phyloP scores from a whole-genome alignment of 805 yeast genomes.

The Sugiyamaella mastotermitis region DNA sequence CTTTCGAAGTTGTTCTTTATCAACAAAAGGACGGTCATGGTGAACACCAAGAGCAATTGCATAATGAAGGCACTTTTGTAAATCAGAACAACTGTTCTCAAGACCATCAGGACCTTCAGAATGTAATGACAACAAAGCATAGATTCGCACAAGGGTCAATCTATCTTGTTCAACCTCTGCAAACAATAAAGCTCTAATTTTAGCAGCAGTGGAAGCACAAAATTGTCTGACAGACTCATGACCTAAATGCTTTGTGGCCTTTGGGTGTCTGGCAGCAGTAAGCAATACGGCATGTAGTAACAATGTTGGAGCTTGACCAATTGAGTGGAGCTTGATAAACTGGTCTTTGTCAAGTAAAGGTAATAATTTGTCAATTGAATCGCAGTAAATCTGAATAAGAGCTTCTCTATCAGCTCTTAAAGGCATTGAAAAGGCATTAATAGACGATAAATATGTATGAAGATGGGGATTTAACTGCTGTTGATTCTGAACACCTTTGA shows the following conservation, averaged over 20 bases:
- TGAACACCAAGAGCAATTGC: constrained; percentile 37
- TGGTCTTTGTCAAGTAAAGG: constrained; percentile 38
- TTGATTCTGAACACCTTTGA: constrained; percentile 25
- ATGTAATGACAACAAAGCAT: constrained; percentile 34
- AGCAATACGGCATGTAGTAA: constrained; percentile 40
- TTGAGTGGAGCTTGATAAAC: constrained; percentile 33
- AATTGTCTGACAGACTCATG: constrained; percentile 28
- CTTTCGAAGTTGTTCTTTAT: constrained; percentile 25
- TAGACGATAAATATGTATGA: constrained; percentile 30
- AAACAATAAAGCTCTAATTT: constrained; percentile 33
- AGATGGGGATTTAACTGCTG: constrained; percentile 28
- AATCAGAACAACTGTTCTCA: constrained; percentile 33
- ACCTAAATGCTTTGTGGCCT: constrained; percentile 28
- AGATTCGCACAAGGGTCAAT: constrained; percentile 32
- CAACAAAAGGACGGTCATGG: constrained; percentile 32
- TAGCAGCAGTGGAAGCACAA: constrained; percentile 29
- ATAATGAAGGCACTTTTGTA: constrained; percentile 34
- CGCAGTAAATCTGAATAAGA: constrained; percentile 35
- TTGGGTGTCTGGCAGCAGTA: constrained; percentile 36
- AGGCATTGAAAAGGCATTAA: constrained; percentile 36
- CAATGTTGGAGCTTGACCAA: constrained; percentile 35
- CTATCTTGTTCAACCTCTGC: constrained; percentile 37
- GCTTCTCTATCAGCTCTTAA: constrained; percentile 28
- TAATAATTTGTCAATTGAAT: constrained; percentile 35
- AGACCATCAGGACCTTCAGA: constrained; percentile 36